Evolutionary conservation across 2,329 filamentous ascomycete species (phyloP), one percentile per base, ranked within the genome.

Genomic region (Cercospora sp.): DNA sequence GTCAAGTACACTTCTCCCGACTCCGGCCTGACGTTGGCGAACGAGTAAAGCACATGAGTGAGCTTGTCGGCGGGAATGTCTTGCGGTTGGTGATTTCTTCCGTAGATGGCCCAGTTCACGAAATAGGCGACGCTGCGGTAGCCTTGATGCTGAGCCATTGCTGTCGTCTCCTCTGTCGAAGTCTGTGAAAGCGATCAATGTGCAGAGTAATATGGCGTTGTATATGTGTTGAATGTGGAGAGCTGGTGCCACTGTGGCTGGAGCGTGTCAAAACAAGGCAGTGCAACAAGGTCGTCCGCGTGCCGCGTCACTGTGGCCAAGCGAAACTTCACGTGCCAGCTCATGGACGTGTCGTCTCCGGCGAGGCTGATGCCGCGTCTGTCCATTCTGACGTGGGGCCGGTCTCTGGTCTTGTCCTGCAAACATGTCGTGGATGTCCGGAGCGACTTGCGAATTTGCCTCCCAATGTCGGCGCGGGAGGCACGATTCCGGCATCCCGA

Each of bases 21-120:
- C 3, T 94, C 91, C 2, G 89, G 85, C 3, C 88, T 86, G 67
- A 97, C 87, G 78, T 97, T 96, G 76, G 92, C 94, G 81, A 98
- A 98, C 16, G 94, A 86, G 75, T 97, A 97, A 16, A 97, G 87
- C 4, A 98, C 81, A 77, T 98, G 94, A 0, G 94, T 98, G 51
- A 97, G 86, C 66, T 92, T 90, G 65, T 93, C 87, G 3, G 86
- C 88, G 0, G 92, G 91, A 5, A 98, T 86, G 77, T 97, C 89
- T 77, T 96, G 91, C 0, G 94, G 93, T n/a, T 89, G 86, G 78
- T 95, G 91, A 75, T 94, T 90, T 65, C 74, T 81, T 78, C 80
- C 81, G 80, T 75, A 75, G 63, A 77, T 78, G 3, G 73, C 76
- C 77, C 77, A 78, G 34, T 78, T 77, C 60, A 77, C 76, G 49